Conservation (phyloP, 2,329 filamentous ascomycete genomes). For the Trichoderma gracile region DNA sequence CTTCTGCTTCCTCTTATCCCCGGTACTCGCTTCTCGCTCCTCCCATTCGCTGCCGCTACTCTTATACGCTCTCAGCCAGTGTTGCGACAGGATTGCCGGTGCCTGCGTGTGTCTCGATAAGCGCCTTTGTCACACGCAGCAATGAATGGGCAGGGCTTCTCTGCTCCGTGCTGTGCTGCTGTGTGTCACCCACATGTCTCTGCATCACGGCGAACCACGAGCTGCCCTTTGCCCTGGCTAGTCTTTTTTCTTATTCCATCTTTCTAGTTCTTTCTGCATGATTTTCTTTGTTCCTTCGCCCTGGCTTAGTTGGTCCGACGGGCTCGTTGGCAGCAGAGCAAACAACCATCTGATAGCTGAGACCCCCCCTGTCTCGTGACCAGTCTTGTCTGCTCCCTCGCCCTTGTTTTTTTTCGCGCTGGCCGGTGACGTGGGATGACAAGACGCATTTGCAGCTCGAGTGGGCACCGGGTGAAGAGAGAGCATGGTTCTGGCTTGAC, state of each 20-base stretch:
- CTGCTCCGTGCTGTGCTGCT: conserved; percentile 1
- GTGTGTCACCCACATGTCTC: conserved; percentile 19
- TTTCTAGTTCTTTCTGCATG: background rate
- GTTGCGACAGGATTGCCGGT: conserved; percentile 1
- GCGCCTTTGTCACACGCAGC: conserved; percentile 18
- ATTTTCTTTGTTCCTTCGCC: background rate
- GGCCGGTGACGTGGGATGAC: conserved; percentile 4
- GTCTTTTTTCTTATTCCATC: background rate
- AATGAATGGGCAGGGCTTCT: conserved; percentile 5
- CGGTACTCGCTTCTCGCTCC: background rate
- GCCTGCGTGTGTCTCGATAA: conserved; percentile 20
- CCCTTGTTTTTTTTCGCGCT: background rate
- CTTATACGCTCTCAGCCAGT: background rate
- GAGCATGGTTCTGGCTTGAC: conserved; percentile 21
- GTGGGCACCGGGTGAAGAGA: conserved; percentile 20
- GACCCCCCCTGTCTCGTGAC: conserved; percentile 15
- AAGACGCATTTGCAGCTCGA: conserved; percentile 20
- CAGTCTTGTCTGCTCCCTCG: background rate
- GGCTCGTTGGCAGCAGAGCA: background rate
- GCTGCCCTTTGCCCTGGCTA: background rate
- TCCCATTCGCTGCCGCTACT: background rate
- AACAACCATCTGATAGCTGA: conserved; percentile 4
- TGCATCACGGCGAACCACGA: background rate
- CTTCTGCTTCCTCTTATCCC: background rate
- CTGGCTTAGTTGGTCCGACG: background rate